phyloP scores from a whole-genome alignment of 1,284 basidiomycete genomes.

The Moesziomyces sp. region DNA sequence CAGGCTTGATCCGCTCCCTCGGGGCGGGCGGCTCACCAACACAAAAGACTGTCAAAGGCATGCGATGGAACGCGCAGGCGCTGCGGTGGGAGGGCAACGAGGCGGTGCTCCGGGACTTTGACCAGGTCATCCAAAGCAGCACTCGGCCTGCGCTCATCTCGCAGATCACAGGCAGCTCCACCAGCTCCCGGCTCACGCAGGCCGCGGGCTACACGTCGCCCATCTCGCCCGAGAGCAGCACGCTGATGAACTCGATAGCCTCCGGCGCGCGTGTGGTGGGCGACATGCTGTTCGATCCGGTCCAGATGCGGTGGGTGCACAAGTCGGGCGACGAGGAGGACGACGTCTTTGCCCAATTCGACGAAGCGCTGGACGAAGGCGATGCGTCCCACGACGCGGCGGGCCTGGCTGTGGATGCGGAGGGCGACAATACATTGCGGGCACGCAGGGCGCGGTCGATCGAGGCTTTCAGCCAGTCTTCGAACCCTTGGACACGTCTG shows the following conservation, averaged over 20 bases:
- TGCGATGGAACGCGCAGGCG: constrained; percentile 92
- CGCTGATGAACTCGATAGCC: constrained; percentile 28
- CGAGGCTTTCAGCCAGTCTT: constrained; percentile 16
- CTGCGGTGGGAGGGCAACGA: constrained; percentile 98
- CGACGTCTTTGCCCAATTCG: constrained; percentile 52
- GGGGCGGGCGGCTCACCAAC: constrained; percentile 33
- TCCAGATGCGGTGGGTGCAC: constrained; percentile 88
- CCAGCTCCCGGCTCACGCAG: constrained; percentile 30
- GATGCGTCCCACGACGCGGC: constrained; percentile 3
- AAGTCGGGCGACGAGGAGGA: constrained; percentile 82
- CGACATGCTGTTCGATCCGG: constrained; percentile 96
- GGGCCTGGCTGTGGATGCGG: background rate
- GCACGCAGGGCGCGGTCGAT: constrained; percentile 37
- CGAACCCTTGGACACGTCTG: constrained; percentile 25
- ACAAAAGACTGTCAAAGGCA: constrained; percentile 72
- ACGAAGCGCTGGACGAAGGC: constrained; percentile 26
- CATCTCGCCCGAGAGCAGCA: constrained; percentile 34
- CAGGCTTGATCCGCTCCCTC: constrained; percentile 53
- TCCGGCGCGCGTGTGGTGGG: constrained; percentile 81
- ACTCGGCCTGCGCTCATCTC: constrained; percentile 89
- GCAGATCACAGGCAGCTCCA: constrained; percentile 50
- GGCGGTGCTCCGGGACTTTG: constrained; percentile 86
- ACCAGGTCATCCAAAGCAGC: constrained; percentile 81
- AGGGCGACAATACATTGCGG: constrained; percentile 37
- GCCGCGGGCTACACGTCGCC: constrained; percentile 29